Base-by-base conservation (phyloP, 1,284 basidiomycete species). In the Anthracocystis walkeri region DNA sequence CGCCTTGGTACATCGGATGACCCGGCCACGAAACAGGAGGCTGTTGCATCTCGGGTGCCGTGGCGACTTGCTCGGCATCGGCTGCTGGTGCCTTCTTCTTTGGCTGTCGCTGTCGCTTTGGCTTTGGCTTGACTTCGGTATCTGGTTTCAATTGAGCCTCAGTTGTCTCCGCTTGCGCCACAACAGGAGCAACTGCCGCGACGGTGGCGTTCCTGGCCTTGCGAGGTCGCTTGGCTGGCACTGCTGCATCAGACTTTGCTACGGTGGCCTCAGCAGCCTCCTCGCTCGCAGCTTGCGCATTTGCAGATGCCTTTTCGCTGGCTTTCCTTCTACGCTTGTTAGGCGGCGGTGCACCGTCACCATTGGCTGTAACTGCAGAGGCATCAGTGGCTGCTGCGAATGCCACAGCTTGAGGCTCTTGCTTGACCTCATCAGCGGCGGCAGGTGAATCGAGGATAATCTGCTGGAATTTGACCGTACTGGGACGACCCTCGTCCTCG, bases 401-500 rank as follows among this genome's bases (percentile, higher is more conserved):
- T 2, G 29, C 21, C 2, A 27, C 40, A 1, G 46, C 33, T 45
- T 49, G 35, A 14, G 41, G 25, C 45, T 69, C 66, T 16, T 55
- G 38, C 41, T 70, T 75, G 56, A 66, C 55, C 7, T 54, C 46
- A 29, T n/a, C 33, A 2, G 18, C 29, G 18, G 53, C 50, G n/a
- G 49, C 38, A 35, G 55, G 46, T 14, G 48, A 46, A 16, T 72
- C 74, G 0, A 73, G 21, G 11, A 77, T 56, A 57, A 77, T 77
- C 46, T 72, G 69, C 33, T 65, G 62, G 38, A 72, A 77, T 48
- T 73, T 73, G 63, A 77, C 63, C 7, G 53, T 66, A 50, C 75
- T 73, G 12, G 63, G 65, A 16, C 60, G 55, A n/a, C 75, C 75
- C 25, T 73, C 61, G n/a, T 77, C 75, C 46, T 73, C 69, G 41